Conservation (phyloP, 1,284 basidiomycete genomes). For the Rhodotorula sp. region DNA sequence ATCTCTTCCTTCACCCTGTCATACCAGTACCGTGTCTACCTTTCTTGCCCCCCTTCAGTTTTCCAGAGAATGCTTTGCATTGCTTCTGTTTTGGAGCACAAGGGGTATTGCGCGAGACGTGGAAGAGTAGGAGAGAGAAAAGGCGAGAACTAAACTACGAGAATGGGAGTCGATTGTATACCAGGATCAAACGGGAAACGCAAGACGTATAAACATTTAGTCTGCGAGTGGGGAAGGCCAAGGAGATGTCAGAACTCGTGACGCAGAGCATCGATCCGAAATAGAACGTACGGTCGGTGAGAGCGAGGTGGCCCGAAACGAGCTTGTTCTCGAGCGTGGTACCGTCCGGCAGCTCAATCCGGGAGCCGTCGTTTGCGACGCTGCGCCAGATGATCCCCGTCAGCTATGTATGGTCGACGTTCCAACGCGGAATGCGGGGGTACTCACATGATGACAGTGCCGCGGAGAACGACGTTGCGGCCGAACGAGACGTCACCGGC, state of each 20-base stretch:
- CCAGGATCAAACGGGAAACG: background rate
- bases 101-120: background rate
- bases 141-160: background rate
- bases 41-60: background rate
- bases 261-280: too few species aligned
- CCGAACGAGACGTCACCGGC: conserved; percentile 96
- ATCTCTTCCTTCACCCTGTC: background rate
- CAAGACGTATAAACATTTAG: background rate
- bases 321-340: conserved; percentile 85
- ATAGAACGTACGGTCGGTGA: background rate
- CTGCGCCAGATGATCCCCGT: background rate
- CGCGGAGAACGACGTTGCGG: conserved; percentile 68
- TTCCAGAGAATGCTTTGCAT: background rate
- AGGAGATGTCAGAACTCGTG: background rate
- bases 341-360: conserved; percentile 94
- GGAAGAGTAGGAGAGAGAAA: background rate
- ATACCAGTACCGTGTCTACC: background rate
- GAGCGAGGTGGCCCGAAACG: conserved; percentile 45
- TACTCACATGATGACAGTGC: conserved; percentile 50
- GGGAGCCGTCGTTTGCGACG: conserved; percentile 88
- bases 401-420: conserved; percentile 47
- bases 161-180: too few species aligned
- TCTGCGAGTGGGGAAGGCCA: background rate
- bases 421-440: too few species aligned
- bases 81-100: background rate